Conservation (phyloP, 2,329 filamentous ascomycete genomes). For the Tolypocladium guangdongense region DNA sequence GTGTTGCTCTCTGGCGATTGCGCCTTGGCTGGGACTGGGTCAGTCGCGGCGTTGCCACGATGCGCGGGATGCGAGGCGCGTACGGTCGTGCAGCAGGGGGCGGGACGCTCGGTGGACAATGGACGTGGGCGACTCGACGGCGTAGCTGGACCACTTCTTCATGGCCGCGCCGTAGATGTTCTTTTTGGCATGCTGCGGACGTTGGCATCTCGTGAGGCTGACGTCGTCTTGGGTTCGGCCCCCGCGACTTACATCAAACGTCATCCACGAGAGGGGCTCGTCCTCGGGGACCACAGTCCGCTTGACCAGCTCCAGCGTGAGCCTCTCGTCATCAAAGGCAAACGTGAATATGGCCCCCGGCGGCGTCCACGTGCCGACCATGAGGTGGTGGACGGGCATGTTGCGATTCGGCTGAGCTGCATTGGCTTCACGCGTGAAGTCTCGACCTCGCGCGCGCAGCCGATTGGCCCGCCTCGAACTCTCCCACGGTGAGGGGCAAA, state of each 20-base stretch:
- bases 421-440: no score
- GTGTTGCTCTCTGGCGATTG: slow-evolving; percentile 65
- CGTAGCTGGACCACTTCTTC: slow-evolving; percentile 86
- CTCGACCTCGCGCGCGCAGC: no score
- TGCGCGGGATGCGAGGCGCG: slow-evolving; percentile 12
- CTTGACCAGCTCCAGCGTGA: slow-evolving; percentile 66
- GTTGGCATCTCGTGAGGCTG: not conserved
- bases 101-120: slow-evolving; percentile 68
- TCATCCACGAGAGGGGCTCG: slow-evolving; percentile 90
- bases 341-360: slow-evolving; percentile 86
- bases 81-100: slow-evolving; percentile 66
- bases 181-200: slow-evolving; percentile 60
- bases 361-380: slow-evolving; percentile 86
- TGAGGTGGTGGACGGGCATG: slow-evolving; percentile 76
- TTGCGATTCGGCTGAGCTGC: no score
- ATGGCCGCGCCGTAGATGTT: slow-evolving; percentile 83
- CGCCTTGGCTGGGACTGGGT: slow-evolving; percentile 45
- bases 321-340: slow-evolving; percentile 71
- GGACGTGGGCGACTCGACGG: slow-evolving; percentile 62
- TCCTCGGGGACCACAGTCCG: slow-evolving; percentile 71
- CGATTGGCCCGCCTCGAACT: no score
- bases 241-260: slow-evolving; percentile 59
- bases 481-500: slow-evolving; percentile 6
- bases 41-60: not conserved
- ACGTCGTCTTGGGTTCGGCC: no score